Conservation (phyloP, 805 yeast species). For the Dipodascus geniculatus region DNA sequence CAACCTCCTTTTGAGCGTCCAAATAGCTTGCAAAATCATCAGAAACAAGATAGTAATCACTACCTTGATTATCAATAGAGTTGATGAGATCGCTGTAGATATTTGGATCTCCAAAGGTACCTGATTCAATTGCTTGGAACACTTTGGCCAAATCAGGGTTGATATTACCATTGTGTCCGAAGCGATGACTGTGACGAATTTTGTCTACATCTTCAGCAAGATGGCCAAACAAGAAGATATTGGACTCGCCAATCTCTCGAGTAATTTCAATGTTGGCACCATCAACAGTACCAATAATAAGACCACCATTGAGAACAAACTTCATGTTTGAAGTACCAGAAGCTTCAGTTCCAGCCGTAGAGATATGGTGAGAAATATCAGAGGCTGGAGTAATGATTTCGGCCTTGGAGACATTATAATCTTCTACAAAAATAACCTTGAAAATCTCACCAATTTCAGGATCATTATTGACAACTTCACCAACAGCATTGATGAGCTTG, state of each 20-base stretch:
- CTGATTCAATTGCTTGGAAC: conserved; percentile 52
- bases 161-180: conserved; percentile 39
- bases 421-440: conserved; percentile 82
- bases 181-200: conserved; percentile 62
- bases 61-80: conserved; percentile 48
- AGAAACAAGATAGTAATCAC: conserved; percentile 76
- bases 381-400: conserved; percentile 85
- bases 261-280: conserved; percentile 96
- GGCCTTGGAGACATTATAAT: conserved; percentile 89
- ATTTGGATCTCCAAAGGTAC: conserved; percentile 56
- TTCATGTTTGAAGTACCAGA: conserved; percentile 96
- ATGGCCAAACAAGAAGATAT: conserved; percentile 84
- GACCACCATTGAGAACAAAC: conserved; percentile 87
- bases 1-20: conserved; percentile 69
- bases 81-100: conserved; percentile 56
- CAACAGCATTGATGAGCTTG: conserved; percentile 72
- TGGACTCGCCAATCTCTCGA: conserved; percentile 86
- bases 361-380: conserved; percentile 84
- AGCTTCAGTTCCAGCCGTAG: conserved; percentile 96
- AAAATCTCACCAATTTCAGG: conserved; percentile 60
- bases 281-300: conserved; percentile 89
- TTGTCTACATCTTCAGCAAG: conserved; percentile 84
- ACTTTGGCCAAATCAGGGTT: conserved; percentile 54
- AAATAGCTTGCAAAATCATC: conserved; percentile 85
- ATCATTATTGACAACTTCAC: conserved; percentile 70